Percentiles rank a stretch among this genome's conserved stretches.
Evolutionary conservation across 2,329 filamentous ascomycete species (phyloP).

Genomic region (Exophiala xenobiotica): DNA sequence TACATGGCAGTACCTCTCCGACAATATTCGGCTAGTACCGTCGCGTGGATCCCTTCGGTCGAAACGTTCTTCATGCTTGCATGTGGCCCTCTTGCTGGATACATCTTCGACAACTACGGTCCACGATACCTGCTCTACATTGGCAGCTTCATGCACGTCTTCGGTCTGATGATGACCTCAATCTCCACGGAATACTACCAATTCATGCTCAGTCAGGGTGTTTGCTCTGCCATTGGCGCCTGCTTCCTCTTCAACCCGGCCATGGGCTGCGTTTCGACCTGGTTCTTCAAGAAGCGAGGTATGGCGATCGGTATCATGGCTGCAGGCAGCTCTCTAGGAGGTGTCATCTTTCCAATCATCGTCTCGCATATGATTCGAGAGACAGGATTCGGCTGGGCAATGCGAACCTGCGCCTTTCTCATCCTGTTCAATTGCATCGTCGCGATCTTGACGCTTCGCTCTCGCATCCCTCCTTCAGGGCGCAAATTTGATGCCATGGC

Average conservation of each 20-base stretch:
- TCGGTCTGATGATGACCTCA: constrained; percentile 60
- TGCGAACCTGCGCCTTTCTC: constrained; percentile 58
- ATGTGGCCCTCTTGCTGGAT: constrained; percentile 63
- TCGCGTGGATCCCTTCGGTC: constrained; percentile 63
- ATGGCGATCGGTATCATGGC: constrained; percentile 56
- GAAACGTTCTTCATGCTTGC: constrained; percentile 40
- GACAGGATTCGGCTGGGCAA: constrained; percentile 58
- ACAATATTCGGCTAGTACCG: constrained; percentile 52
- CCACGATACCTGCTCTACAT: constrained; percentile 54
- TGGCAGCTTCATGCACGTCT: constrained; percentile 56
- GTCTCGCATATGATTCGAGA: constrained; percentile 53
- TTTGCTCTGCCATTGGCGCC: constrained; percentile 54
- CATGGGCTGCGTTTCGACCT: constrained; percentile 44
- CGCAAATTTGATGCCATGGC: constrained; percentile 35
- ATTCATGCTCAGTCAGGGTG: constrained; percentile 55
- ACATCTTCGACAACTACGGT: constrained; percentile 63
- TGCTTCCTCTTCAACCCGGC: constrained; percentile 51
- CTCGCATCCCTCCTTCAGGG: constrained; percentile 46
- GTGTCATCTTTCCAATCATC: constrained; percentile 64
- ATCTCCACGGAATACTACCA: constrained; percentile 57
- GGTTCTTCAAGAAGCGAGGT: constrained; percentile 55
- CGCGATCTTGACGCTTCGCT: constrained; percentile 53
- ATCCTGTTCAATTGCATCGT: constrained; percentile 60
- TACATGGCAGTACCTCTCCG: constrained; percentile 53
- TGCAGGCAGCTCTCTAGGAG: constrained; percentile 56